Base-by-base conservation (phyloP, 192 early-diverging fungal genomes). In the Chytriomyces sp. region DNA sequence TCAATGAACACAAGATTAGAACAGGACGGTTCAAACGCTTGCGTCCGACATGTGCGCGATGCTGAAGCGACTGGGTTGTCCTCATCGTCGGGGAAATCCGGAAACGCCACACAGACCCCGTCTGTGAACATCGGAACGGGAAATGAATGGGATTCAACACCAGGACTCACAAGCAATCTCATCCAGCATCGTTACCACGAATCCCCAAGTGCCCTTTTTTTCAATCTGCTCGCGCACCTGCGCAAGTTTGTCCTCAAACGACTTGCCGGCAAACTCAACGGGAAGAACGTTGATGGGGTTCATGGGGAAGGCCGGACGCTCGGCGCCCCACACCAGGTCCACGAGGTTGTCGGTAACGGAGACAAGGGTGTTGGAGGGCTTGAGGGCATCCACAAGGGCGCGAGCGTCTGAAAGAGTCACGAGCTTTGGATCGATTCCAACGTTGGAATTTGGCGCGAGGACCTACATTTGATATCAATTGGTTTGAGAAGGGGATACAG, bases 361-460 rank as follows among this genome's bases (percentile, higher is more conserved):
- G 2, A 91, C 90, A 63, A 95, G 80, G 5, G 84, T 66, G 59
- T 91, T 91, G 28, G 86, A 89, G 61, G 84, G 83, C 38, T 76
- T 79, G 44, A 93, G 70, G 6, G 84, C 76, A 36, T 84, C 77
- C 19, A 76, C 77, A 34, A 96, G 84, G 44, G 75, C 66, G 25
- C 63, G 70, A 26, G 89, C 91, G 52, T 90, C 86, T n/a, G 82
- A 64, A 22, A 89, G 86, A 5, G 92, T 89, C 59, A 97, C 84
- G 53, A 99, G 84, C 30, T 84, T 90, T 52, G 96, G 93, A 78
- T 99, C 97, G 61, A 99, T 84, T 44, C 93, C 97, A 65, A 99
- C 92, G 58, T 89, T 92, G n/a, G 91, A 89, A 49, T 84, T 84
- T 28, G 84, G 80, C 8, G 88, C 82, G 36, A 96, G 74, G 25